These are phyloP conservation scores for Euphorbia lathyris DNA, from an alignment of 345 rosid species.

Conservation along the genomic window DNA sequence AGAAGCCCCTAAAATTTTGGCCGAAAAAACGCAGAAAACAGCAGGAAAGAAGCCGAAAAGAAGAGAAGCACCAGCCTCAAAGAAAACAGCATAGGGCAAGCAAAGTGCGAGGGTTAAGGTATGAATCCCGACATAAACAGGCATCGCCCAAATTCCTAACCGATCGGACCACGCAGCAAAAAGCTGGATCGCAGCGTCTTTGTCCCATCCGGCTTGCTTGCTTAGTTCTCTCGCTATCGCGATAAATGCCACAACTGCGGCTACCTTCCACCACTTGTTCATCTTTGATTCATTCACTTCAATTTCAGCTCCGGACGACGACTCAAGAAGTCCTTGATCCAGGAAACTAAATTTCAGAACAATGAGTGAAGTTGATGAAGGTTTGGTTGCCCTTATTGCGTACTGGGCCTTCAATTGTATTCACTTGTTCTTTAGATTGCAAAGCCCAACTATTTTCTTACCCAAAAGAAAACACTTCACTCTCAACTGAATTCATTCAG, in stretches of 20 bases:
- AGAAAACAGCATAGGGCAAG: slow-evolving; percentile 83
- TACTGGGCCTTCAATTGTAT: too few species aligned
- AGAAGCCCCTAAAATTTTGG: slow-evolving; percentile 84
- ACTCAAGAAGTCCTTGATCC: background rate
- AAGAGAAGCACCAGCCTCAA: slow-evolving; percentile 82
- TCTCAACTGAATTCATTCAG: too few species aligned
- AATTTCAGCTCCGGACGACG: background rate
- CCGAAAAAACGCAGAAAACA: slow-evolving; percentile 67
- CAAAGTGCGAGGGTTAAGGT: slow-evolving; percentile 71
- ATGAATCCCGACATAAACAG: slow-evolving; percentile 76
- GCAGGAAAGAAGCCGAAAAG: slow-evolving; percentile 87
- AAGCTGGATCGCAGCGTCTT: slow-evolving; percentile 42
- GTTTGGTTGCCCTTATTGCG: too few species aligned
- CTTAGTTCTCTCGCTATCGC: slow-evolving; percentile 39
- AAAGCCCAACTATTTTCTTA: too few species aligned
- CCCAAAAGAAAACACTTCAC: too few species aligned
- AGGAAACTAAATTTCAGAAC: too few species aligned
- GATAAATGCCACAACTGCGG: slow-evolving; percentile 27
- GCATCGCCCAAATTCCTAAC: slow-evolving; percentile 83
- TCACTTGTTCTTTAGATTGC: too few species aligned
- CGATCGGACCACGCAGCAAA: slow-evolving; percentile 57
- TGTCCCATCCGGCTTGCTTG: slow-evolving; percentile 53
- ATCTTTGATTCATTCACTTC: slow-evolving; percentile 12
- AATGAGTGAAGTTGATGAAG: too few species aligned
- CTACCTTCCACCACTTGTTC: slow-evolving; percentile 58